Conservation (phyloP, 805 yeast species). For the Candida tibetensis region DNA sequence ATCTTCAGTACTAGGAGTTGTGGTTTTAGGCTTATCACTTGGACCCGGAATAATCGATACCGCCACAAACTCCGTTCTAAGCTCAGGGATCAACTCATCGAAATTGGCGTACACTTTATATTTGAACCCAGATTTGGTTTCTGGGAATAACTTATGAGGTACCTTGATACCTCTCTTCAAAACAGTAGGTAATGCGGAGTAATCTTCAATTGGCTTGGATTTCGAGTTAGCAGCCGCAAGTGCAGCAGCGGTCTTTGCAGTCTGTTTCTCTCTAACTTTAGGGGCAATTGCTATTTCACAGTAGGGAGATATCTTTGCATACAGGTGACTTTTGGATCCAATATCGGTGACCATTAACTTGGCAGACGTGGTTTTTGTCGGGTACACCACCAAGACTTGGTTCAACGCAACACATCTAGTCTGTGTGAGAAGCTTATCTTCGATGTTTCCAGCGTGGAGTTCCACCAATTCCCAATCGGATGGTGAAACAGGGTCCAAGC, state of each 20-base stretch:
- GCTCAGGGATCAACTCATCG: slow-evolving; percentile 22
- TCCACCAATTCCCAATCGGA: slow-evolving; percentile 93
- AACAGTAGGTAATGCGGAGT: slow-evolving; percentile 30
- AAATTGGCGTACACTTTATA: slow-evolving; percentile 48
- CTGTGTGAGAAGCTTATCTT: slow-evolving; percentile 71
- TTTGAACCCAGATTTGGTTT: slow-evolving; percentile 9
- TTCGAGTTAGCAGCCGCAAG: slow-evolving; percentile 23
- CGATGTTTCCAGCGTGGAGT: slow-evolving; percentile 72
- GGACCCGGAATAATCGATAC: slow-evolving; percentile 57
- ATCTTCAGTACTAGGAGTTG: slow-evolving; percentile 10
- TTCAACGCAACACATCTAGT: slow-evolving; percentile 66
- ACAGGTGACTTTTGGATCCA: slow-evolving; percentile 38
- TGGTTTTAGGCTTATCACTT: slow-evolving; percentile 18
- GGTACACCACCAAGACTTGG: slow-evolving; percentile 66
- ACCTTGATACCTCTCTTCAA: slow-evolving; percentile 54
- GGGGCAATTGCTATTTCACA: slow-evolving; percentile 82
- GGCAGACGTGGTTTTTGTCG: slow-evolving; percentile 60
- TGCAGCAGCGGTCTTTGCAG: slow-evolving; percentile 57
- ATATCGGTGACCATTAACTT: slow-evolving; percentile 48
- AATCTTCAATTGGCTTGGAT: slow-evolving; percentile 14
- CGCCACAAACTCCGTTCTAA: slow-evolving; percentile 40
- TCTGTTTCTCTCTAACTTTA: slow-evolving; percentile 27
- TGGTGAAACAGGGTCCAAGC: slow-evolving; percentile 71
- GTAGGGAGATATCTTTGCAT: slow-evolving; percentile 57
- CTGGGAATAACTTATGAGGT: slow-evolving; percentile 45